phyloP scores from a whole-genome alignment of 176 grass and related monocot genomes.

The Dactylis glomerata region DNA sequence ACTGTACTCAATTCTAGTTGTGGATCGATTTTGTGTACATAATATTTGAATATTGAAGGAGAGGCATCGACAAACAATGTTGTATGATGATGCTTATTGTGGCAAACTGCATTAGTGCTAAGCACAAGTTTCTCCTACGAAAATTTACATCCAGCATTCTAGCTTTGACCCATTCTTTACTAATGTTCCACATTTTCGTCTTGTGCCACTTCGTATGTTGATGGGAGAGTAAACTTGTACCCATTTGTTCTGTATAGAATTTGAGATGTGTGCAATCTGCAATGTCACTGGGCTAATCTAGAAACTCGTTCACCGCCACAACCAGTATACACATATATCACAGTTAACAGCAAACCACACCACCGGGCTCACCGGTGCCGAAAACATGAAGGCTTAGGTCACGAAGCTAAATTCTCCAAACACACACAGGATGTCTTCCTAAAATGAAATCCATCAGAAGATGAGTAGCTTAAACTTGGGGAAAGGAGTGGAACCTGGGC shows the following conservation, averaged over 20 bases:
- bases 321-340: too few relatives aligned
- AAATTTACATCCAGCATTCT: not conserved
- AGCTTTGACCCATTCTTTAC: not conserved
- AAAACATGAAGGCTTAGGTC: not conserved
- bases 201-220: not conserved
- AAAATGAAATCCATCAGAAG: not conserved
- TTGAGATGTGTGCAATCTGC: not conserved
- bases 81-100: not conserved
- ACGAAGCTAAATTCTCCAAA: not conserved
- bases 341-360: too few relatives aligned
- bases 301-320: not conserved
- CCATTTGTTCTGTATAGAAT: not conserved
- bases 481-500: slow-evolving; percentile 31
- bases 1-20: not conserved
- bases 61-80: not conserved
- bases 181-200: not conserved
- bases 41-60: not conserved
- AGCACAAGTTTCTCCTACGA: not conserved
- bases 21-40: not conserved
- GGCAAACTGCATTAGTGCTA: not conserved
- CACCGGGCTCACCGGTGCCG: too few relatives aligned
- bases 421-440: not conserved
- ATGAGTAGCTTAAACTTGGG: not conserved
- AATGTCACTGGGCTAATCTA: not conserved
- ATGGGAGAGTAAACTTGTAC: not conserved